Base-by-base conservation (phyloP, 1,139 yeast genomes). In the Blastobotrys serpentis region DNA sequence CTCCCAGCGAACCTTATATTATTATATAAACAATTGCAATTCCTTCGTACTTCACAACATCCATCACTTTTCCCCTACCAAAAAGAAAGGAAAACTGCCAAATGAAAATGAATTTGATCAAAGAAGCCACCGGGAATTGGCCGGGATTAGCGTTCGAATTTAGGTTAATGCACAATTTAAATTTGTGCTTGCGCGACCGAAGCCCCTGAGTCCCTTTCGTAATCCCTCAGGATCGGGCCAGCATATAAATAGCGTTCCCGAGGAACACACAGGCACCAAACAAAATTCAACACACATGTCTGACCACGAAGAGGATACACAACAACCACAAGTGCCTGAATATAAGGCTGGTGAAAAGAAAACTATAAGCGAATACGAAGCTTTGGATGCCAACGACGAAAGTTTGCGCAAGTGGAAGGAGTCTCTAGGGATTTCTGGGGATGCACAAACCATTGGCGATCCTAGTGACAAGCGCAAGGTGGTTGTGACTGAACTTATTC, bases 341-440 rank as follows among this genome's bases (percentile, higher is more conserved):
- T 89, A 87, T 74, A 81, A 79, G 55, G 92, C 88, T 19, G 79
- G 86, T 3, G 92, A 84, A 55, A 88, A 88, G 73, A 88, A 88
- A 65, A 86, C 95, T 30, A 77, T 89, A 49, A 90, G 80, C 45
- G 96, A 89, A 65, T 89, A 89, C 68, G 79, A 86, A 53, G 78
- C 58, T 21, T 52, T 89, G 58, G 98, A 89, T 65, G 94, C 94
- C 5, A 87, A 88, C 59, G 98, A 89, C 65, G 96, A 87, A 68
- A 84, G 95, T 38, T 74, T 90, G 57, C 87, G 86, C 56, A 87
- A 86, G 67, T 90, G 98, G 98, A 90, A 90, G 69, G 88, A 84
- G 50, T 85, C 95, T 1, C 73, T 90, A 37, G 98, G 98, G 0
- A 73, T 89, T 53, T 65, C 81, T 33, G 16, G 16, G 25, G 69